Evolutionary conservation across 2,329 filamentous ascomycete genomes (phyloP), one percentile per base, ranked within the genome.

Genomic region (Pseudocercospora vitis): DNA sequence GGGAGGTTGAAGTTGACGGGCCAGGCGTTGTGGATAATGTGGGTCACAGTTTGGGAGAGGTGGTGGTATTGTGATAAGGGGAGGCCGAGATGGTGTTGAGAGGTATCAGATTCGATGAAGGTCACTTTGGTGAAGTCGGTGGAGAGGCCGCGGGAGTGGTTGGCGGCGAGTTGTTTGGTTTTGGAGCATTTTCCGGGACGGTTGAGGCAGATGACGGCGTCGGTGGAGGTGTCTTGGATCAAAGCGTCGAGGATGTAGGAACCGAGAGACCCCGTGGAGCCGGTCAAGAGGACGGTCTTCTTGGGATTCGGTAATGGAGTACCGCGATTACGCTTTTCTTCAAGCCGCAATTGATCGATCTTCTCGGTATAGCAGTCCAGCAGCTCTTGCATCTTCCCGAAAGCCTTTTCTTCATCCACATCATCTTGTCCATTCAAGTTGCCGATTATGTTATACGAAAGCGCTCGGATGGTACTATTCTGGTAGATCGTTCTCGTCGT

Each of bases 11-110:
- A 71, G 57, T 71, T 64, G 16, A 73, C 70, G 2, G 67, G 62
- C 70, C 70, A 73, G 1, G 71, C 70, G 42, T 68, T 71, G 59
- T 73, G 70, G 23, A 72, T 63, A 50, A 71, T 59, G 39, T 63
- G 48, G 4, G 64, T 68, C 12, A 64, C 58, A 2, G 47, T 48
- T 12, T 46, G 29, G 14, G 61, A 45, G 7, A 70, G 44, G 16
- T 60, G 53, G 6, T 51, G 47, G 52, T 68, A 68, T 3, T 58
- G 51, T 1, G 50, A 8, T 0, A 48, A 33, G 7, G 52, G 48
- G 2, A 71, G 61, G 4, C 66, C 68, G 3, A 70, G 57, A 9
- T 60, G 50, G 3, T 56, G 50, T 26, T 60, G 39, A 14, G 57
- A 55, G 29, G 69, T 54, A 35, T 68, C 63, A 14, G 59, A 48